phyloP scores from a whole-genome alignment of 2,329 filamentous ascomycete genomes.

The Pestalotiopsis sp. region DNA sequence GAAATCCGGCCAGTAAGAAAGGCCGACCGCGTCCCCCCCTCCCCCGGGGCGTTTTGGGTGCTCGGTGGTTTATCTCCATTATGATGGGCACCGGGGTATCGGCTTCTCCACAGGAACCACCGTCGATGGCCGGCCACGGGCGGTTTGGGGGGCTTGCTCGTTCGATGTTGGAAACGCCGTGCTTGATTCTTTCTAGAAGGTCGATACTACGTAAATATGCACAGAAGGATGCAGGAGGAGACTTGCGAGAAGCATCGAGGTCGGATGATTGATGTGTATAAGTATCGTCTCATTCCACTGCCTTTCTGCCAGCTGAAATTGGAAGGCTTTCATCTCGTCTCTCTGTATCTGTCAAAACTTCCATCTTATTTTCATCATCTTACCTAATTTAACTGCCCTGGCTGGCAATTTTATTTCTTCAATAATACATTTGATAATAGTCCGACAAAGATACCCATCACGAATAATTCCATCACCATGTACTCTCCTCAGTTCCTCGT shows the following conservation, averaged over 20 bases:
- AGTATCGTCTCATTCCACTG: background rate
- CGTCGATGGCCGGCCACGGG: background rate
- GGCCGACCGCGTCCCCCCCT: background rate
- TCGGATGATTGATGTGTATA: background rate
- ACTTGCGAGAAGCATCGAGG: background rate
- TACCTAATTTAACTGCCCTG: background rate
- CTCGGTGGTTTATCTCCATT: conserved; percentile 3
- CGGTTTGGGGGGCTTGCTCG: background rate
- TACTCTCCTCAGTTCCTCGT: conserved; percentile 10
- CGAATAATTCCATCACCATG: conserved; percentile 11
- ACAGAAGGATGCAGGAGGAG: background rate
- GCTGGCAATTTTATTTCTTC: background rate
- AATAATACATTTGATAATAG: background rate
- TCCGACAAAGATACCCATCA: background rate
- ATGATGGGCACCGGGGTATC: background rate
- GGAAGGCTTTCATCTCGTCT: background rate
- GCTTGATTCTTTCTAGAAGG: background rate
- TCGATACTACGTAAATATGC: background rate
- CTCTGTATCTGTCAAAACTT: conserved; percentile 6
- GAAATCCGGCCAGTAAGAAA: background rate
- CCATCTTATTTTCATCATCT: background rate
- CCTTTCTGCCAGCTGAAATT: background rate
- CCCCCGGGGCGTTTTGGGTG: conserved; percentile 9
- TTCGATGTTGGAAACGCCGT: conserved; percentile 12
- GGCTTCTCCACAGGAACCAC: background rate